Evolutionary conservation across 306 rosid species (phyloP).

Genomic region (Echinosophora koreensis): DNA sequence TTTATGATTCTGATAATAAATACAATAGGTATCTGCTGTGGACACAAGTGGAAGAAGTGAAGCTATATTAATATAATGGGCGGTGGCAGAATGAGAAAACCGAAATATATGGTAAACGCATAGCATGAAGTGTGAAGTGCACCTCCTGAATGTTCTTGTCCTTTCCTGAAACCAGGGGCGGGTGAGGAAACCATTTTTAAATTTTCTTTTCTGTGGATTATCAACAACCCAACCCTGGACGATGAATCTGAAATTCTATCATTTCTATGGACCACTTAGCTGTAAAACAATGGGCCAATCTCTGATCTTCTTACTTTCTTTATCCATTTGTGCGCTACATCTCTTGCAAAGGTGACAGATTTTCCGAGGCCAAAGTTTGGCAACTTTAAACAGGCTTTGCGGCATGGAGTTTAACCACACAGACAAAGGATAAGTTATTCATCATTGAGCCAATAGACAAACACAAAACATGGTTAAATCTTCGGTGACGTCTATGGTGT

Average conservation of each 20-base stretch:
- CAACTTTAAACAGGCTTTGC: background rate
- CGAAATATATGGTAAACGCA: background rate
- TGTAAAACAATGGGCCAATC: conserved; percentile 50
- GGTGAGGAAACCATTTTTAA: too few relatives aligned
- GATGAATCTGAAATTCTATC: conserved; percentile 27
- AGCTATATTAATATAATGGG: background rate
- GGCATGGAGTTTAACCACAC: background rate
- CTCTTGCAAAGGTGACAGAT: conserved; percentile 4
- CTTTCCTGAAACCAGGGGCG: conserved; percentile 56
- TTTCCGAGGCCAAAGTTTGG: background rate
- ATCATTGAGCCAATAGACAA: background rate
- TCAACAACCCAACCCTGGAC: background rate
- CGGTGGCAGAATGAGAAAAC: conserved; percentile 36
- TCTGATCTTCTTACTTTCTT: background rate
- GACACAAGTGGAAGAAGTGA: background rate
- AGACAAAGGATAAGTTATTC: background rate
- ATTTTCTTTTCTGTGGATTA: conserved; percentile 22
- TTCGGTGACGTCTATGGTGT: too few relatives aligned
- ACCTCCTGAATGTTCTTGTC: conserved; percentile 25
- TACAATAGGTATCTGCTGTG: background rate
- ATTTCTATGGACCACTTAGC: conserved; percentile 46
- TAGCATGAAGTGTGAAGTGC: background rate
- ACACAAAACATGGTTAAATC: background rate
- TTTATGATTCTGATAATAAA: background rate
- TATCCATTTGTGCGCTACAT: conserved; percentile 4